Evolutionary conservation across 768 basidiomycete species (phyloP).

Genomic region (Lactarius hatsudake): DNA sequence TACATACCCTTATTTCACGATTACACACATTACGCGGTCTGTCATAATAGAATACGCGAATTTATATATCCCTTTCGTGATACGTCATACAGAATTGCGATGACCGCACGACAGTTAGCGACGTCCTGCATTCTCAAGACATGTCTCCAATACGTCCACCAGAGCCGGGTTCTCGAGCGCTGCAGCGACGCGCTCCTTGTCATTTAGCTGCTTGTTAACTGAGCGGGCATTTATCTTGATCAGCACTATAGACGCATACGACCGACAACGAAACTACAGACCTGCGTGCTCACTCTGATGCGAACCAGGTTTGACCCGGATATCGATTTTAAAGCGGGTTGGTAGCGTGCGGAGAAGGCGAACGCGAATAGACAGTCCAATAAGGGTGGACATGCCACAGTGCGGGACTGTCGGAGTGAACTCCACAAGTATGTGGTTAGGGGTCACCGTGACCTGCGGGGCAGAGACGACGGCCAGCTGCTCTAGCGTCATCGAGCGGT

Average conservation of each 20-base stretch:
- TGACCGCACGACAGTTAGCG: conserved; percentile 4
- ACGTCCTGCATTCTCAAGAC: conserved; percentile 40
- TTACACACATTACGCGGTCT: not conserved
- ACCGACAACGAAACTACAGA: conserved; percentile 32
- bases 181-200: conserved; percentile 97
- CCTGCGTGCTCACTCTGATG: conserved; percentile 93
- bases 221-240: not conserved
- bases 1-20: conserved; percentile 16
- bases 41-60: not conserved
- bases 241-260: not conserved
- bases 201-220: conserved; percentile 99
- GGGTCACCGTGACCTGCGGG: conserved; percentile 66
- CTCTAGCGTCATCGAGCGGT: conserved; percentile 85
- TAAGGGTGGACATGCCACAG: conserved; percentile 95
- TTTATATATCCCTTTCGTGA: not conserved
- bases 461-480: conserved; percentile 93
- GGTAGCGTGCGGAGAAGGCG: conserved; percentile 87
- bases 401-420: conserved; percentile 98
- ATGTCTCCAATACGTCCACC: conserved; percentile 83
- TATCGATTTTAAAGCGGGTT: conserved; percentile 91
- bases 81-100: not conserved
- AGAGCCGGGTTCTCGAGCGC: conserved; percentile 91
- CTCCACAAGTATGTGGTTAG: conserved; percentile 77
- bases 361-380: conserved; percentile 96
- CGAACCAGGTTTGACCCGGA: conserved; percentile 87